Conservation (phyloP, 129 eudicot genomes). For the Tagetes erecta region DNA sequence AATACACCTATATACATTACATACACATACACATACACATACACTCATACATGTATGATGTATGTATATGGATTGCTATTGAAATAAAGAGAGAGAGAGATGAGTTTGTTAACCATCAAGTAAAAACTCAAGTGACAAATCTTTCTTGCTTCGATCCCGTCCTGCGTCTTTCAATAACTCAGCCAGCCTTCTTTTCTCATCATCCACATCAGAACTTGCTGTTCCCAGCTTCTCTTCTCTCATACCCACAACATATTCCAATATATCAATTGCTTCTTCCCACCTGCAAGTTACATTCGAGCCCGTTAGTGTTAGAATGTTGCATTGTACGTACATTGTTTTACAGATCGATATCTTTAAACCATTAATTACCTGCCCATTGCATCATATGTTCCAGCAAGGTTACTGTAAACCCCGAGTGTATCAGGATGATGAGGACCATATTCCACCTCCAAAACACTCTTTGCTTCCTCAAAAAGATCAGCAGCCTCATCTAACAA, state of each 20-base stretch:
- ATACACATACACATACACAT: constrained; percentile 1
- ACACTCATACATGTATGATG: background rate
- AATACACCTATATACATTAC: background rate
- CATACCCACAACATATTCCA: constrained; percentile 68
- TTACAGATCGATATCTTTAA: background rate
- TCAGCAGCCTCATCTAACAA: constrained; percentile 82
- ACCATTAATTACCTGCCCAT: constrained; percentile 63
- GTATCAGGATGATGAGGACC: constrained; percentile 89
- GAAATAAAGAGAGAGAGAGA: constrained; percentile 28
- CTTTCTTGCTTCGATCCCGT: constrained; percentile 52
- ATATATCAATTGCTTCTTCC: constrained; percentile 73
- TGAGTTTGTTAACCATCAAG: constrained; percentile 38
- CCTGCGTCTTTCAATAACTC: constrained; percentile 68
- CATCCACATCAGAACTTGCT: constrained; percentile 76
- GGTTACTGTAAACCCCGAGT: constrained; percentile 84
- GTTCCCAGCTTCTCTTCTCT: constrained; percentile 95
- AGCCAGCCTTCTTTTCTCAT: constrained; percentile 66
- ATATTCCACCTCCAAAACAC: constrained; percentile 72
- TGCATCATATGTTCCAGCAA: constrained; percentile 97
- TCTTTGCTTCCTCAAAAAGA: constrained; percentile 77
- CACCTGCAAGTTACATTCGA: constrained; percentile 37
- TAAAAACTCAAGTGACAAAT: constrained; percentile 65
- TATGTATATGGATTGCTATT: constrained; percentile 22
- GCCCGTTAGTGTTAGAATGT: background rate
- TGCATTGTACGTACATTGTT: background rate